phyloP scores from a whole-genome alignment of 1,284 basidiomycete genomes.

The Moesziomyces parantarcticus region DNA sequence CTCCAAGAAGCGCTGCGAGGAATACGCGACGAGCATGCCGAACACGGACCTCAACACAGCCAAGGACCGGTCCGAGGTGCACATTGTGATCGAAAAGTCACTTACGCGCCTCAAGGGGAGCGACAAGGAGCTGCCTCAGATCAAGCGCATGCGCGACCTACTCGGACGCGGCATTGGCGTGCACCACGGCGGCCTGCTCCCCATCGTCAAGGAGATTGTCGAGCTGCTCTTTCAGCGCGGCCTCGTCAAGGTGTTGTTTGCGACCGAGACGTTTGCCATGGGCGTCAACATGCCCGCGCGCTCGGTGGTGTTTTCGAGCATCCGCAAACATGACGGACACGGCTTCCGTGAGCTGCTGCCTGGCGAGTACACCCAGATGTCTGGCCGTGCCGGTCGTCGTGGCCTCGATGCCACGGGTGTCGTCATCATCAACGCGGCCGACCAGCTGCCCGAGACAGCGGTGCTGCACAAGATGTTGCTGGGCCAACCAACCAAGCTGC shows the following conservation, averaged over 20 bases:
- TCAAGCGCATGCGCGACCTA: slow-evolving; percentile 88
- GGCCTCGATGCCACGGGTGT: slow-evolving; percentile 95
- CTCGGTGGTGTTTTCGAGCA: slow-evolving; percentile 94
- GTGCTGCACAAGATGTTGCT: slow-evolving; percentile 83
- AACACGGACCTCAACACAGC: slow-evolving; percentile 87
- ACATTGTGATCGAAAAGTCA: slow-evolving; percentile 91
- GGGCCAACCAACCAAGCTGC: slow-evolving; percentile 88
- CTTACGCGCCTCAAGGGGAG: slow-evolving; percentile 85
- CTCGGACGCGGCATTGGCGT: slow-evolving; percentile 93
- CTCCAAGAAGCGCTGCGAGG: slow-evolving; percentile 96
- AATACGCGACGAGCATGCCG: slow-evolving; percentile 88
- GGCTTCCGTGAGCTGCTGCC: slow-evolving; percentile 80
- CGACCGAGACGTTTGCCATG: slow-evolving; percentile 99
- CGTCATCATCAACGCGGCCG: slow-evolving; percentile 83
- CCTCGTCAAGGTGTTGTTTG: slow-evolving; percentile 95
- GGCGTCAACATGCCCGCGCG: slow-evolving; percentile 97
- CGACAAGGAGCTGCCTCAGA: slow-evolving; percentile 95
- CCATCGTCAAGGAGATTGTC: slow-evolving; percentile 92
- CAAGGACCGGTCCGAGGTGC: slow-evolving; percentile 94
- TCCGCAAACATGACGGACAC: slow-evolving; percentile 93
- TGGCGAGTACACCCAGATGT: slow-evolving; percentile 93
- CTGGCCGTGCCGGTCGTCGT: slow-evolving; percentile 93
- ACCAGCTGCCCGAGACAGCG: slow-evolving; percentile 80
- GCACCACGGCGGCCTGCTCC: slow-evolving; percentile 95
- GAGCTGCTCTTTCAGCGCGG: slow-evolving; percentile 96